Evolutionary conservation across 768 basidiomycete species (phyloP), one percentile per base, ranked within the genome.

Genomic region (Sarcomyxa edulis): DNA sequence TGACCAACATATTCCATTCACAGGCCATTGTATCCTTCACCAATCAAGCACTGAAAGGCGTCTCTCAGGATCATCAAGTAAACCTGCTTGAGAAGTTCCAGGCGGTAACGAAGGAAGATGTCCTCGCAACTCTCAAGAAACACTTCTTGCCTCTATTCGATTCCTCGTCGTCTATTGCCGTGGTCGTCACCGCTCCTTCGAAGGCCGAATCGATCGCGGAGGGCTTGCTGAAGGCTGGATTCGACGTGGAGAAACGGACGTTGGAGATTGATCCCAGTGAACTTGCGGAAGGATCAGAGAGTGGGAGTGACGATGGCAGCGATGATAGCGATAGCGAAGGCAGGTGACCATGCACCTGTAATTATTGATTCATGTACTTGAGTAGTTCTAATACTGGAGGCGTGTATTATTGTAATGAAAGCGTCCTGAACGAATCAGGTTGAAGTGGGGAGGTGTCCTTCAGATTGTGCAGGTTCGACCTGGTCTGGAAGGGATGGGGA

Each of bases 1-100:
- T 43, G 25, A 42, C 5, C 11, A 38, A 42, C 14, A 10, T 21
- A 23, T 42, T 47, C 51, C 38, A 51, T 38, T 5, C 33, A 3
- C 49, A 92, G 90, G 91, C 92, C 1, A 56, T 76, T 26, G 71
- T 76, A 18, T 95, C 92, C 0, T 97, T 96, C 61, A 67, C 73
- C 21, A 94, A 98, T 61, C 90, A 96, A 66, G 87, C 83, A 0
- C 69, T 99, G n/a, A 89, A 87, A 53, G 85, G 81, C 22, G 76
- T 97, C 7, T 64, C 82, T 5, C 80, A 83, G 52, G 75, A 80
- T 44, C 69, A 85, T 52, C 82, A 85, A 49, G 67, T 86, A 18
- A 73, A 83, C 37, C 71, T 92, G n/a, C 69, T 95, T 31, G 75
- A 82, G 48, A 78, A 80, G 53, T 85, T 81, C 51, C 84, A 91